phyloP scores from a whole-genome alignment of 495 filamentous ascomycete species.

The Penicillium dipodomyicola region DNA sequence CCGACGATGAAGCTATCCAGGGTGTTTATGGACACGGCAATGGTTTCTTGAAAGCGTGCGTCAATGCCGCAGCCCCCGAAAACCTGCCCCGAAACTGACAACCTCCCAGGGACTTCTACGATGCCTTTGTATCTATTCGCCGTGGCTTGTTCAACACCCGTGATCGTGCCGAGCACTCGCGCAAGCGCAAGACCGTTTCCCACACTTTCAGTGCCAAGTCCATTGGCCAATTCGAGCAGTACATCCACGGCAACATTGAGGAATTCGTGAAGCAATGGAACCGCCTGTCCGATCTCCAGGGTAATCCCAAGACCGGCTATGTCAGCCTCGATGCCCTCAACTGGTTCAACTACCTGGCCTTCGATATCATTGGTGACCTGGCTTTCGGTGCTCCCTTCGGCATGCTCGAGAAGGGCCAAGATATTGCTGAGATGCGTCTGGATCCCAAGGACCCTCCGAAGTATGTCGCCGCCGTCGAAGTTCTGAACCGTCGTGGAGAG shows the following conservation, averaged over 20 bases:
- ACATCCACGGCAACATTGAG: slow-evolving; percentile 78
- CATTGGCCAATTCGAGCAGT: slow-evolving; percentile 83
- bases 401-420: slow-evolving; percentile 52
- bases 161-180: slow-evolving; percentile 75
- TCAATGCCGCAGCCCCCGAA: slow-evolving; percentile 3
- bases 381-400: slow-evolving; percentile 56
- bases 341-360: slow-evolving; percentile 95
- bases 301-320: slow-evolving; percentile 48
- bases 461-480: slow-evolving; percentile 53
- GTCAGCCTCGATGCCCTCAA: slow-evolving; percentile 72
- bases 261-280: slow-evolving; percentile 74
- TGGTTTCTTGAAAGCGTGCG: slow-evolving; percentile 70
- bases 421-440: slow-evolving; percentile 60
- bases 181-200: slow-evolving; percentile 85
- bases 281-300: slow-evolving; percentile 45
- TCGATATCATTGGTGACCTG: slow-evolving; percentile 79
- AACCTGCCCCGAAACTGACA: neutral
- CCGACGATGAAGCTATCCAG: slow-evolving; percentile 57
- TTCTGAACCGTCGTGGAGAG: slow-evolving; percentile 55
- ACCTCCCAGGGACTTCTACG: slow-evolving; percentile 70
- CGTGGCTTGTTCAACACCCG: slow-evolving; percentile 90
- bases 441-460: slow-evolving; percentile 40
- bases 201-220: slow-evolving; percentile 85
- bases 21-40: slow-evolving; percentile 65
- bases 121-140: slow-evolving; percentile 84